A percentile compares a stretch with the other conserved stretches of the same genome.
Evolutionary conservation across 73 alveolate genomes (phyloP).

Genomic region (Uronychia setigera): DNA sequence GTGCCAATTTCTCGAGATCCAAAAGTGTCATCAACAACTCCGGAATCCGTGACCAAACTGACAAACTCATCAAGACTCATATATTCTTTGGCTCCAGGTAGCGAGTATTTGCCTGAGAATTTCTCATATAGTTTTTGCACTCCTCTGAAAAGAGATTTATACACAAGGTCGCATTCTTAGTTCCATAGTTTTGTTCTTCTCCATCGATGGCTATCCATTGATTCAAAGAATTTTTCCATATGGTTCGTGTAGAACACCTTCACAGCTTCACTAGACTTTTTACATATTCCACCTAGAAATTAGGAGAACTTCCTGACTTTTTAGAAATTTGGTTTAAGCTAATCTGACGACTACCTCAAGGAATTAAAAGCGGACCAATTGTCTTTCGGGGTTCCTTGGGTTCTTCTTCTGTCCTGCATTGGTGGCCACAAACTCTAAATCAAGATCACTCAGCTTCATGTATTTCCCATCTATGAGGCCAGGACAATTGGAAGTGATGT

Average conservation of each 20-base stretch:
- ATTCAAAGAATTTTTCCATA: conserved; percentile 20
- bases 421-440: conserved; percentile 70
- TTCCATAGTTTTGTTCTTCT: conserved; percentile 50
- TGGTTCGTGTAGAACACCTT: conserved; percentile 27
- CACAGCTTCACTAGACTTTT: conserved; percentile 44
- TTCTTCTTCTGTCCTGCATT: conserved; percentile 66
- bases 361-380: conserved; percentile 70
- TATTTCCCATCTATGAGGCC: conserved; percentile 53
- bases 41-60: conserved; percentile 56
- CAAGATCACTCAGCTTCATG: conserved; percentile 59
- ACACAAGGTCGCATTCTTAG: conserved; percentile 57
- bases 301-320: conserved; percentile 16
- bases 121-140: conserved; percentile 38
- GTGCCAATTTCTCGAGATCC: conserved; percentile 77
- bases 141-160: conserved; percentile 1
- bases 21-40: conserved; percentile 72
- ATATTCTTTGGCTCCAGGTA: conserved; percentile 77
- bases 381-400: conserved; percentile 72
- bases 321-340: conserved; percentile 66
- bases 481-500: conserved; percentile 44
- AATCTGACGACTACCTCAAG: conserved; percentile 81
- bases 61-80: conserved; percentile 84
- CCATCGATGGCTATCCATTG: conserved; percentile 52
- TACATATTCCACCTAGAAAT: conserved; percentile 28
- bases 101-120: conserved; percentile 72